phyloP scores from a whole-genome alignment of 208 protist genomes.

The Crithidia acanthocephali region DNA sequence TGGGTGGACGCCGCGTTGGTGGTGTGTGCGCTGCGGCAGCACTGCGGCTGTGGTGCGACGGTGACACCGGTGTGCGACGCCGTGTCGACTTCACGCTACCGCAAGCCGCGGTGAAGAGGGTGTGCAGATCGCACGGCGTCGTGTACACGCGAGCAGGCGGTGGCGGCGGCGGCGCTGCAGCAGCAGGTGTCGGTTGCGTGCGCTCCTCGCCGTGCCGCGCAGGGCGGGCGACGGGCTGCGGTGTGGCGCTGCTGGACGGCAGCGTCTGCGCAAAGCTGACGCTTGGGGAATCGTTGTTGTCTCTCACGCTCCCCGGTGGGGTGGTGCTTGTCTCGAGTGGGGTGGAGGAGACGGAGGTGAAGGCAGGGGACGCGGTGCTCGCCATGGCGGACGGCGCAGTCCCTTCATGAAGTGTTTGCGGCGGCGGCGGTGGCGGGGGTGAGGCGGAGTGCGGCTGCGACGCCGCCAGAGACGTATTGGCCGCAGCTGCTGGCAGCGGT shows the following conservation, averaged over 20 bases:
- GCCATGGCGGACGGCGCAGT: background rate
- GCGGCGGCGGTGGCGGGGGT: background rate
- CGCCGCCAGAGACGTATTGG: too few relatives aligned
- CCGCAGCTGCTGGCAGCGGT: too few relatives aligned
- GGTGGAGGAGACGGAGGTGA: constrained; percentile 18
- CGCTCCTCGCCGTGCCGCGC: background rate
- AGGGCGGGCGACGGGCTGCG: too few relatives aligned
- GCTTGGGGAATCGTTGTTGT: background rate
- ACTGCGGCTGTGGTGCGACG: background rate
- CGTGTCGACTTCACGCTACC: background rate
- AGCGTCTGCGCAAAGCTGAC: background rate
- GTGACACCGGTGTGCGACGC: background rate
- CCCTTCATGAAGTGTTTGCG: background rate
- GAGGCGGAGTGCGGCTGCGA: background rate
- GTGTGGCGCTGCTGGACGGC: background rate
- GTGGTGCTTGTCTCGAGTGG: background rate
- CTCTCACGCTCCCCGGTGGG: background rate
- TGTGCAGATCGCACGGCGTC: constrained; percentile 8
- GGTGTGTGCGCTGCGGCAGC: background rate
- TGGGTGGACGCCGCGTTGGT: background rate
- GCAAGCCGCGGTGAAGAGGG: constrained; percentile 11
- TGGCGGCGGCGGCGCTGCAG: background rate
- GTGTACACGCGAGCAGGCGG: background rate
- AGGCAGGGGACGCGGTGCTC: background rate
- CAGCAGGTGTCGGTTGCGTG: background rate